phyloP scores from a whole-genome alignment of 2,329 filamentous ascomycete species.

The Huntiella decipiens region DNA sequence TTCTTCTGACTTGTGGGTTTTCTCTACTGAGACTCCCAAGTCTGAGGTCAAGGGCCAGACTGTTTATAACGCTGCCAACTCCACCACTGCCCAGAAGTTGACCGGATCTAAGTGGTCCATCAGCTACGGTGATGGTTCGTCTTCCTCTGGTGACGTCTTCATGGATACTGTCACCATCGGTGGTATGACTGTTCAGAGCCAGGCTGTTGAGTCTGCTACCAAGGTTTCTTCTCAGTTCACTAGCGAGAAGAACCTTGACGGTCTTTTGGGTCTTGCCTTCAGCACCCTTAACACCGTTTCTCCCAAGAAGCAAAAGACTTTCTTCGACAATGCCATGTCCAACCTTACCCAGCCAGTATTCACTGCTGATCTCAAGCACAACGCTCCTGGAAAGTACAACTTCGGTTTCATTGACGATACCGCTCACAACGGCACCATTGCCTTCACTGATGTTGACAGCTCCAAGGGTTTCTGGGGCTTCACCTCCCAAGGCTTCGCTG shows the following conservation, averaged over 20 bases:
- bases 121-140: conserved; percentile 25
- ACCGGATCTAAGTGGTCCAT: conserved; percentile 23
- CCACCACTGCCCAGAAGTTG: conserved; percentile 21
- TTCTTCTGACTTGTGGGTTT: conserved; percentile 29
- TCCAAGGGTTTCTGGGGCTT: conserved; percentile 47
- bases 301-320: conserved; percentile 24
- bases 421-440: conserved; percentile 37
- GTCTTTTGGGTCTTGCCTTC: conserved; percentile 26
- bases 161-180: conserved; percentile 25
- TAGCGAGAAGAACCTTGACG: conserved; percentile 17
- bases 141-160: conserved; percentile 25
- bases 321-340: conserved; percentile 19
- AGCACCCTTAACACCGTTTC: conserved; percentile 24
- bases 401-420: conserved; percentile 31
- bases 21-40: conserved; percentile 23
- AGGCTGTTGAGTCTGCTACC: conserved; percentile 25
- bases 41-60: conserved; percentile 21
- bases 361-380: conserved; percentile 6
- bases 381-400: conserved; percentile 1
- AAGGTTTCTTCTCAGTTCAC: conserved; percentile 23
- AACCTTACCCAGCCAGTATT: conserved; percentile 1
- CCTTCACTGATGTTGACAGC: conserved; percentile 35
- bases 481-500: conserved; percentile 15
- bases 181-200: conserved; percentile 20
- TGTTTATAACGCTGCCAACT: conserved; percentile 22